These are phyloP conservation scores for Meyerozyma sp. DNA, from an alignment of 1,139 yeast species.

Conservation along the genomic window DNA sequence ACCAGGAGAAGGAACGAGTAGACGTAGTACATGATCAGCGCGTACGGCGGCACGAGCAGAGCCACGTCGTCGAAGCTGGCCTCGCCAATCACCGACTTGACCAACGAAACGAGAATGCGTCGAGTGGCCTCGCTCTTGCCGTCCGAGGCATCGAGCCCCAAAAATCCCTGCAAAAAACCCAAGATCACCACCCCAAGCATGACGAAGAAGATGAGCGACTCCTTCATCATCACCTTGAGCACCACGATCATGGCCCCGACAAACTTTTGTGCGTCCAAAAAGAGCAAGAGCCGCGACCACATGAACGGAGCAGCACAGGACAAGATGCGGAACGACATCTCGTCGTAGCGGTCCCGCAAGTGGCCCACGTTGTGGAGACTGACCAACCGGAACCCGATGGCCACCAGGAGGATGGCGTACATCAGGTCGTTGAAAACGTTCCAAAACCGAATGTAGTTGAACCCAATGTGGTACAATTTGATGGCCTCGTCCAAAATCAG, in stretches of 20 bases:
- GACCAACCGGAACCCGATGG: constrained; percentile 52
- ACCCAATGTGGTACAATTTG: constrained; percentile 75
- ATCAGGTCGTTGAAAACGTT: constrained; percentile 70
- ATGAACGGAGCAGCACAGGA: constrained; percentile 84
- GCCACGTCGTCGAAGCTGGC: constrained; percentile 70
- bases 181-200: constrained; percentile 62
- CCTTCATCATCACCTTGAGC: constrained; percentile 80
- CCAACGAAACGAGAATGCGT: constrained; percentile 57
- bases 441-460: constrained; percentile 70
- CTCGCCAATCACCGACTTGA: constrained; percentile 67
- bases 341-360: constrained; percentile 42
- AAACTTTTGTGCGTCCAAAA: constrained; percentile 72
- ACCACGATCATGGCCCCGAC: constrained; percentile 90
- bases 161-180: constrained; percentile 82
- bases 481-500: constrained; percentile 60
- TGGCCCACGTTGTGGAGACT: constrained; percentile 29
- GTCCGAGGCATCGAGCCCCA: constrained; percentile 84
- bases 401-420: constrained; percentile 49
- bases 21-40: constrained; percentile 66
- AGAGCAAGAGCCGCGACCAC: constrained; percentile 76
- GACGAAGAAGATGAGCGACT: constrained; percentile 74
- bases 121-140: constrained; percentile 74
- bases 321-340: constrained; percentile 62
- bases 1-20: constrained; percentile 73
- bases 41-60: constrained; percentile 78